Evolutionary conservation across 257 asterid genomes (phyloP), one percentile per base, ranked within the genome.

Genomic region (Ilex asprella): DNA sequence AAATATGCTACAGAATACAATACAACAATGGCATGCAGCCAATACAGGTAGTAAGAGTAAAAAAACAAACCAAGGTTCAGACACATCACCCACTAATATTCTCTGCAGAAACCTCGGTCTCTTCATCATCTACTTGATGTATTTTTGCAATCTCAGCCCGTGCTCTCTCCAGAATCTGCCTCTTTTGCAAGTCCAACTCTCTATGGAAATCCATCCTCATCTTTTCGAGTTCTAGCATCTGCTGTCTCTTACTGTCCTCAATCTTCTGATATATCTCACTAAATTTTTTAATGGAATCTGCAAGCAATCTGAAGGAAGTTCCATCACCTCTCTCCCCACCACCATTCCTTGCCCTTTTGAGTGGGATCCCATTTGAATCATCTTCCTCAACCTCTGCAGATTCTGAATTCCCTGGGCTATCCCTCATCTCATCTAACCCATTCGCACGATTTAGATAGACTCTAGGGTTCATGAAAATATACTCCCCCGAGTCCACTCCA

Each of bases 141-240:
- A 90, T 94, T 71, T 78, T 81, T 41, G 73, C 92, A 54, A 94
- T 94, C 76, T 87, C 91, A 3, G 87, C 95, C 30, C 80, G 90
- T 16, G 95, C 90, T 59, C 86, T 80, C 81, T 91, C 97, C n/a
- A 91, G 64, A 68, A 88, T 86, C 76, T 80, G 78, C 76, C 81
- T 82, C 84, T 83, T 88, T 55, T 86, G 95, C 76, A 69, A 29
- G 41, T 91, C 95, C 86, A 91, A 67, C 3, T 88, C 98, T 54
- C 87, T 73, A 52, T 80, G 86, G 56, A 84, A 91, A 59, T 91
- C 86, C 91, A 88, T 84, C 72, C 98, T 67, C 88, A 91, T 81
- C 43, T 81, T 86, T 43, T 86, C 97, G 31, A 91, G 82, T 74
- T 91, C 99, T 54, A 74, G 69, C 85, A 94, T 75, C 61, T 90